Conservation (phyloP, 73 alveolate genomes). For the Paramecium biaurelia region DNA sequence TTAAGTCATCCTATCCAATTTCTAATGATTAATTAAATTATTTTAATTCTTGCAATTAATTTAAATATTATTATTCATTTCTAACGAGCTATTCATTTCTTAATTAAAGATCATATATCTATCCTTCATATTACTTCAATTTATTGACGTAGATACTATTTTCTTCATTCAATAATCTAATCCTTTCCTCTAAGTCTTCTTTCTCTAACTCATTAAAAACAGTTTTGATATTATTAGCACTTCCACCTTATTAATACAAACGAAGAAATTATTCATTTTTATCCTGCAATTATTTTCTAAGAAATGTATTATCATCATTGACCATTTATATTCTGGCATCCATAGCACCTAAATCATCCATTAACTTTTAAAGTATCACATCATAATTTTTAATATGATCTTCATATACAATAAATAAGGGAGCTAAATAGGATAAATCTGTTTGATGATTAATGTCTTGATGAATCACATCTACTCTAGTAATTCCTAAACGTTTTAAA, state of each 20-base stretch:
- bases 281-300: not conserved
- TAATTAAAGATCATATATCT: not conserved
- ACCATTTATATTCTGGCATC: constrained; percentile 17
- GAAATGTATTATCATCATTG: not conserved
- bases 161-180: constrained; percentile 29
- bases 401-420: constrained; percentile 26
- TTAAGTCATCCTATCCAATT: not conserved
- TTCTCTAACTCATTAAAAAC: not conserved
- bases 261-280: not conserved
- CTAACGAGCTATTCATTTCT: not conserved
- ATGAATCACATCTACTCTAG: not conserved
- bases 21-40: not conserved
- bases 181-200: constrained; percentile 25
- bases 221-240: not conserved
- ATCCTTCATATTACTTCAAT: not conserved
- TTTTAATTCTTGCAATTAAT: not conserved
- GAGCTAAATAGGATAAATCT: constrained; percentile 10
- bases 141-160: not conserved
- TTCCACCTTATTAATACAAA: not conserved
- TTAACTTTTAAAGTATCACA: not conserved
- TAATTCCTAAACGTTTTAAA: constrained; percentile 1
- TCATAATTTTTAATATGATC: constrained; percentile 31
- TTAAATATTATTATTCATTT: not conserved
- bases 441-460: not conserved
- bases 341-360: constrained; percentile 28